Percentiles rank a stretch among this genome's conserved stretches.
phyloP scores from a whole-genome alignment of 1,284 basidiomycete genomes.

The Cryptococcus depauperatus region DNA sequence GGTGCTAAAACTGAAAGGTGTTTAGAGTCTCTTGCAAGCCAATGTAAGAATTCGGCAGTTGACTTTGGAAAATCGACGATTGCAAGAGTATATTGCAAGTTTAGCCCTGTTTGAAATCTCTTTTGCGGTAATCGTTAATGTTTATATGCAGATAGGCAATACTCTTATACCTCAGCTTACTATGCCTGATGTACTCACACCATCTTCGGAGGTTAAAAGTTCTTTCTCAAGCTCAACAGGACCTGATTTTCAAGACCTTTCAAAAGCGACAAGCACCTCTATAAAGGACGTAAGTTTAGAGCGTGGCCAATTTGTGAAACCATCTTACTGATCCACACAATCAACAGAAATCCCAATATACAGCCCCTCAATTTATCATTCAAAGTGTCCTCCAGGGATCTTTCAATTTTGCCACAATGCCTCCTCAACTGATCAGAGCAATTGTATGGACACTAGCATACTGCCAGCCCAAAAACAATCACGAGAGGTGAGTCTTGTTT shows the following conservation, averaged over 20 bases:
- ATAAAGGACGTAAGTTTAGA: not conserved
- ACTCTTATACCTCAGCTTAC: not conserved
- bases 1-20: not conserved
- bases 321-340: not conserved
- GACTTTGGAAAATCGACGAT: slow-evolving; percentile 24
- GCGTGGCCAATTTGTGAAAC: not conserved
- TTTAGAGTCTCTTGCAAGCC: slow-evolving; percentile 17
- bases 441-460: slow-evolving; percentile 37
- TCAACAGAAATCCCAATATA: slow-evolving; percentile 1
- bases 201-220: not conserved
- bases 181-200: not conserved
- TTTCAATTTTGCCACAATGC: slow-evolving; percentile 24
- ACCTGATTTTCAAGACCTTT: not conserved
- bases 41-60: slow-evolving; percentile 21
- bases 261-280: not conserved
- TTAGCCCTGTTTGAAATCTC: not conserved
- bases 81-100: slow-evolving; percentile 16
- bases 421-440: slow-evolving; percentile 17
- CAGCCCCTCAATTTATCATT: slow-evolving; percentile 10
- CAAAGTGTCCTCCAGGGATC: slow-evolving; percentile 16
- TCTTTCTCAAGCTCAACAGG: not conserved
- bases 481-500: slow-evolving; percentile 26
- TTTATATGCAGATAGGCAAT: not conserved
- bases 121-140: not conserved
- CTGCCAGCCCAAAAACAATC: slow-evolving; percentile 25